Base-by-base conservation (phyloP, 2,329 filamentous ascomycete genomes). In the Tolypocladium sp. region DNA sequence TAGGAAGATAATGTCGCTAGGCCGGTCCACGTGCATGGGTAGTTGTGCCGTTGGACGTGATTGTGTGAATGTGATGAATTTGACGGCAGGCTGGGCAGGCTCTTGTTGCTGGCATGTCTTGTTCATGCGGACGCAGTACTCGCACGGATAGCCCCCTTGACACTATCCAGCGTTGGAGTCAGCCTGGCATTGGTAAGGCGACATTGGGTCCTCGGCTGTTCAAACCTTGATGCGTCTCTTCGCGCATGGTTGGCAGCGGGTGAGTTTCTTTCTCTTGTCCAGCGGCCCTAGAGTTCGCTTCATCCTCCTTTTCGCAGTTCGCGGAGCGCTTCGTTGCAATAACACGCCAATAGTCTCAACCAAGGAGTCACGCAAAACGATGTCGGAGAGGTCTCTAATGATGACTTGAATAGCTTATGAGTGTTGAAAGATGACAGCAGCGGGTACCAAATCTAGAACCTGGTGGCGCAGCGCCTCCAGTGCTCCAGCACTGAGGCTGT, bases 151-250 rank as follows among this genome's bases (percentile, higher is more conserved):
- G 0, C 62, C 64, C 0, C 66, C 68, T 35, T 70, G 58, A 2
- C 69, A 71, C 69, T 51, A 20, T 30, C 6, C 44, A 51, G 46
- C 13, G 27, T 15, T 27, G 2, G 4, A 9, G 8, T 51, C 8
- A 51, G 46, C 25, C 15, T 70, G 3, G 35, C 22, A 37, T 38
- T 30, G 44, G 5, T 15, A n/a, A 37, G 10, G 25, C 1, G 20
- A 12, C 2, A 25, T 42, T 25, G 44, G 15, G 35, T 4, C 41
- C 12, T n/a, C 27, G 27, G 10, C 15, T 4, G 12, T 17, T 37
- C 56, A 2, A 10, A 69, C 68, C 60, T 69, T 70, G 37, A 69
- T 70, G 1, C 63, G 67, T 33, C 67, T 57, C 51, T 40, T 64
- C 2, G 64, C 67, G 25, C 69, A 70, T 15, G 66, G 10, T 37